phyloP scores from a whole-genome alignment of 257 asterid genomes.

The Solanum appendiculatum region DNA sequence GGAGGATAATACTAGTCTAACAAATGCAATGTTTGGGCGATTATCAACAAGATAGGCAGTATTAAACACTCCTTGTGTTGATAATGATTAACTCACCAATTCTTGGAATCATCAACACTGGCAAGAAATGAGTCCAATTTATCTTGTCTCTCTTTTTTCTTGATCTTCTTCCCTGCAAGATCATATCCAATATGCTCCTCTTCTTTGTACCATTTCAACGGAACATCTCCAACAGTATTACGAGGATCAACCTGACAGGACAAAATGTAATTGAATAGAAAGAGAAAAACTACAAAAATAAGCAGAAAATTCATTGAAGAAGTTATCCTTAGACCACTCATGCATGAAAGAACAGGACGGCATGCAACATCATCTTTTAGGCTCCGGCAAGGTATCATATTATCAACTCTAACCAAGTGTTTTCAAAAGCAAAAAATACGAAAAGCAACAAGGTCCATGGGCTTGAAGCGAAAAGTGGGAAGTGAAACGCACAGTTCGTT shows the following conservation, averaged over 20 bases:
- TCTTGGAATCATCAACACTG: conserved; percentile 63
- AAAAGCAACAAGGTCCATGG: not conserved
- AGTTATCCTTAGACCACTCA: not conserved
- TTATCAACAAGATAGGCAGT: not conserved
- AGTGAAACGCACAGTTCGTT: not conserved
- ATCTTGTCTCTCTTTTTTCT: conserved; percentile 74
- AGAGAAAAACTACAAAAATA: not conserved
- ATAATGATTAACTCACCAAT: conserved; percentile 43
- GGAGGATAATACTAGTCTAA: not conserved
- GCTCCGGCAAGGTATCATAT: not conserved
- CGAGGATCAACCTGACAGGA: conserved; percentile 71
- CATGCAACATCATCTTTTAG: not conserved
- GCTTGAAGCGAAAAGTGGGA: not conserved
- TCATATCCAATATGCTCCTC: conserved; percentile 97
- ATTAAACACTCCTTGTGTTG: not conserved
- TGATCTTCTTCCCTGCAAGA: conserved; percentile 78
- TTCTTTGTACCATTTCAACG: conserved; percentile 77
- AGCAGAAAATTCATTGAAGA: not conserved
- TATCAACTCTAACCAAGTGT: not conserved
- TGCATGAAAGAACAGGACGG: not conserved
- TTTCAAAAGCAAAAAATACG: not conserved
- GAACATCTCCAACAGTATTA: conserved; percentile 86
- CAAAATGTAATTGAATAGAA: not conserved
- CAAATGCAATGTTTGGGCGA: not conserved
- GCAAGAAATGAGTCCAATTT: conserved; percentile 76